These are phyloP conservation scores for Gossypium davidsonii DNA, from an alignment of 441 rosid genomes.

Conservation along the genomic window DNA sequence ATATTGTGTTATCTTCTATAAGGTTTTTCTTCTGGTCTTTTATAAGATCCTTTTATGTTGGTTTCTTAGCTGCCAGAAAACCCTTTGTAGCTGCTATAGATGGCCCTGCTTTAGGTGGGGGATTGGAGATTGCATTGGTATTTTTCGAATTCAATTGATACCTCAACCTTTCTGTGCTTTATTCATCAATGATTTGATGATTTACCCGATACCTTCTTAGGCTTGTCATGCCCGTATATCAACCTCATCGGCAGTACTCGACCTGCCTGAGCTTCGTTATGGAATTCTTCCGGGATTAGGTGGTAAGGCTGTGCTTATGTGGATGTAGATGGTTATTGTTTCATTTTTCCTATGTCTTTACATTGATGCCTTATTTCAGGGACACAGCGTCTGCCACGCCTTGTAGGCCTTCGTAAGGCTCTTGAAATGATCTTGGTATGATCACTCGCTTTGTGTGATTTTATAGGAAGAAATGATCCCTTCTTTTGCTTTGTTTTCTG, in stretches of 20 bases:
- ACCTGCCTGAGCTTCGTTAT: slow-evolving; percentile 6
- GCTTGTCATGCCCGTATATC: slow-evolving; percentile 13
- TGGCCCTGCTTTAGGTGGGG: slow-evolving; percentile 12
- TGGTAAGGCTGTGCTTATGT: slow-evolving; percentile 1
- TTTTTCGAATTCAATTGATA: neutral
- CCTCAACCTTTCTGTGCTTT: neutral
- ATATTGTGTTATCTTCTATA: neutral
- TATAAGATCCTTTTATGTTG: neutral
- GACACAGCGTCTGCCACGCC: slow-evolving; percentile 9
- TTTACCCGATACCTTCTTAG: neutral
- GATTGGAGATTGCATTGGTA: slow-evolving; percentile 12
- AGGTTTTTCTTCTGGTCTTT: neutral
- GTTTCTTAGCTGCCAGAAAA: slow-evolving; percentile 12
- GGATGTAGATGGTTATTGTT: neutral
- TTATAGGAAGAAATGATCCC: neutral
- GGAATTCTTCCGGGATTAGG: slow-evolving; percentile 13
- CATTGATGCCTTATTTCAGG: slow-evolving; percentile 1
- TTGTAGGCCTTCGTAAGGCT: slow-evolving; percentile 6
- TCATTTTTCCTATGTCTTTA: neutral
- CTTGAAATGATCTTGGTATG: slow-evolving; percentile 9
- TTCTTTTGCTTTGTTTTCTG: neutral
- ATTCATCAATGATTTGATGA: neutral
- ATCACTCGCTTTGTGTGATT: neutral
- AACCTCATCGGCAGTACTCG: slow-evolving; percentile 6
- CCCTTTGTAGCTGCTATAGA: slow-evolving; percentile 14